Evolutionary conservation across 2,329 filamentous ascomycete species (phyloP).

Genomic region (Cercospora berteroae): DNA sequence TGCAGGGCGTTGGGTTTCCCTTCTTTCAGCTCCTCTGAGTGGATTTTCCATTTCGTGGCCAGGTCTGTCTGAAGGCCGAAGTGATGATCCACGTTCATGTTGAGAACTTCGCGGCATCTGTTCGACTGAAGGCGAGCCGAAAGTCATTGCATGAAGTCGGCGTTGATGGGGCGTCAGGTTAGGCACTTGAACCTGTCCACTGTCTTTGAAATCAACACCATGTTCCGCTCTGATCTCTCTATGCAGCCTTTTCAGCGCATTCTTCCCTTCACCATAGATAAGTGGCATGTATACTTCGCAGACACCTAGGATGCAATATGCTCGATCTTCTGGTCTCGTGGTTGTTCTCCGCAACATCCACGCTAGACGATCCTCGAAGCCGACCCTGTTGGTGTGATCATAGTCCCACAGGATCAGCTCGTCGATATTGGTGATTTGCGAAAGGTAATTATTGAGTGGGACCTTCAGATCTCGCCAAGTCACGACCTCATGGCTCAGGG

Average conservation of each 20-base stretch:
- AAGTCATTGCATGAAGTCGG: not conserved
- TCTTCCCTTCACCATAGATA: constrained; percentile 9
- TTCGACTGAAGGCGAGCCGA: not conserved
- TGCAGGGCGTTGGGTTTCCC: not conserved
- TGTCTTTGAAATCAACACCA: not conserved
- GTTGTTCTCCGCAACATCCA: constrained; percentile 10
- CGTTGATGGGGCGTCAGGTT: not conserved
- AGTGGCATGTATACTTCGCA: constrained; percentile 10
- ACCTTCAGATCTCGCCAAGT: not conserved
- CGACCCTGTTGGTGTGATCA: not conserved
- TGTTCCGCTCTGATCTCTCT: not conserved
- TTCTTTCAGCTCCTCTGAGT: not conserved
- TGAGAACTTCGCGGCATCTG: not conserved
- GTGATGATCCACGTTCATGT: too few relatives aligned
- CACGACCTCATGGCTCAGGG: not conserved
- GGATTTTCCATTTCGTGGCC: not conserved
- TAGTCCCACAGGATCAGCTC: constrained; percentile 12
- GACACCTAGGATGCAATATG: constrained; percentile 18
- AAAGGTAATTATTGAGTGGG: constrained; percentile 10
- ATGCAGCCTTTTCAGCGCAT: constrained; percentile 7
- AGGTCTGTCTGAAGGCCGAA: not conserved
- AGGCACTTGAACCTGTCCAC: not conserved
- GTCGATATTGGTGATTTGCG: constrained; percentile 16
- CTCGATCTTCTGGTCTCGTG: constrained; percentile 13
- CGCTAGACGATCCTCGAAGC: constrained; percentile 1